Percentiles rank a stretch among this genome's conserved stretches.
phyloP scores from a whole-genome alignment of 176 grass and related monocot species.

The Oryza australiensis region DNA sequence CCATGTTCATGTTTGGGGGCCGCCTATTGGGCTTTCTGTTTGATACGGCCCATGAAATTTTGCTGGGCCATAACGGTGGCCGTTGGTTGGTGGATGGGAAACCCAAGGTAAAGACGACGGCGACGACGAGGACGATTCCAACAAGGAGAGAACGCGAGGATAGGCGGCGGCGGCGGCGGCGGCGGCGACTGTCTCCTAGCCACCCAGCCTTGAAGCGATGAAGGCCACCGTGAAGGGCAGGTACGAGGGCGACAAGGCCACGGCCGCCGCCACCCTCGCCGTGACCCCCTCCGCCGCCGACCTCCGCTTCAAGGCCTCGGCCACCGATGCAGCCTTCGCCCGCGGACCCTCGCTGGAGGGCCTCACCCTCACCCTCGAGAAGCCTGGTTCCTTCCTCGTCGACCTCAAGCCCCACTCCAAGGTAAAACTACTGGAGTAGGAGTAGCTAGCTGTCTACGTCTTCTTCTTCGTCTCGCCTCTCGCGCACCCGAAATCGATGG shows the following conservation, averaged over 20 bases:
- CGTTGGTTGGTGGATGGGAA: neutral
- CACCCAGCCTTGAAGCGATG: slow-evolving; percentile 20
- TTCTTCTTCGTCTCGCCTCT: too few species aligned
- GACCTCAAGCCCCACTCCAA: slow-evolving; percentile 68
- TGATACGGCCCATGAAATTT: neutral
- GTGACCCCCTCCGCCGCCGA: slow-evolving; percentile 62
- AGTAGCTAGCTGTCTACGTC: too few species aligned
- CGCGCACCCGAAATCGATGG: neutral
- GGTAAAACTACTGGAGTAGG: slow-evolving; percentile 25
- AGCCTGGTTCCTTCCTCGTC: slow-evolving; percentile 80
- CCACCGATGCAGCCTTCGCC: slow-evolving; percentile 79
- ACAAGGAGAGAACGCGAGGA: neutral
- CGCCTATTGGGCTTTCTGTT: neutral
- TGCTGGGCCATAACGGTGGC: too few species aligned
- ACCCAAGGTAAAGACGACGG: neutral
- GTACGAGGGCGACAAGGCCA: slow-evolving; percentile 75
- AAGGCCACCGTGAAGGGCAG: slow-evolving; percentile 80
- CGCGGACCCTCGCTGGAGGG: slow-evolving; percentile 68
- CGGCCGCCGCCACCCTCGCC: slow-evolving; percentile 39
- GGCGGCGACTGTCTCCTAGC: too few species aligned
- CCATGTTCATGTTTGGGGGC: neutral
- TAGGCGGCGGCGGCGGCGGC: neutral
- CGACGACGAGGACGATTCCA: neutral
- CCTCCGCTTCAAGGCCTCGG: slow-evolving; percentile 68
- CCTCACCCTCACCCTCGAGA: slow-evolving; percentile 79